Evolutionary conservation across 2,329 filamentous ascomycete species (phyloP).

Genomic region (Harringtonia lauricola): DNA sequence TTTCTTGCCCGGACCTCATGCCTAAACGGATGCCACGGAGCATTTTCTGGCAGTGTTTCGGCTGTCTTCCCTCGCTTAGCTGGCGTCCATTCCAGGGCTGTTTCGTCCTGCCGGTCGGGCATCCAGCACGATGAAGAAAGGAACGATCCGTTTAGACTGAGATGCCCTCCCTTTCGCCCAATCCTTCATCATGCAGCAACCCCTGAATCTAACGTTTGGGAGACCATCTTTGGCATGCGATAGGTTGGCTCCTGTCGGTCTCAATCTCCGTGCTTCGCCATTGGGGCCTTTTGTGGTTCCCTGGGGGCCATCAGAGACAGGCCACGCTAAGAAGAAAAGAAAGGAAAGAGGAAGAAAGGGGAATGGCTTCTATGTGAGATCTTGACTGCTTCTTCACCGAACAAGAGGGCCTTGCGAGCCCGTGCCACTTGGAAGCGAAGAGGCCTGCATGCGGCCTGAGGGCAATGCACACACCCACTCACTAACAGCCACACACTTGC

Average conservation of each 20-base stretch:
- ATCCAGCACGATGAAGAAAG: too few relatives aligned
- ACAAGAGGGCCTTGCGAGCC: background rate
- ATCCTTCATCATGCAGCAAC: background rate
- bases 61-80: too few relatives aligned
- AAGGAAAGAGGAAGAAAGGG: background rate
- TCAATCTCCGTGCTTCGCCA: background rate
- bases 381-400: background rate
- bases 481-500: background rate
- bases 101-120: too few relatives aligned
- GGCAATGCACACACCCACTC: background rate
- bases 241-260: background rate
- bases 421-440: background rate
- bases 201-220: slow-evolving; percentile 1
- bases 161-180: background rate
- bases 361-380: background rate
- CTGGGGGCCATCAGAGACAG: background rate
- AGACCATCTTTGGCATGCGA: background rate
- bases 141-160: background rate
- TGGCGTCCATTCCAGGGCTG: too few relatives aligned
- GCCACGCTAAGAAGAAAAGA: background rate
- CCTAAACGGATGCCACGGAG: too few relatives aligned
- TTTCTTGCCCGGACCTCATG: too few relatives aligned
- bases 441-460: too few relatives aligned
- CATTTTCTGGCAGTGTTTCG: too few relatives aligned
- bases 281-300: background rate